Conservation (phyloP, 2,329 filamentous ascomycete genomes). For the Helotiales sp. region DNA sequence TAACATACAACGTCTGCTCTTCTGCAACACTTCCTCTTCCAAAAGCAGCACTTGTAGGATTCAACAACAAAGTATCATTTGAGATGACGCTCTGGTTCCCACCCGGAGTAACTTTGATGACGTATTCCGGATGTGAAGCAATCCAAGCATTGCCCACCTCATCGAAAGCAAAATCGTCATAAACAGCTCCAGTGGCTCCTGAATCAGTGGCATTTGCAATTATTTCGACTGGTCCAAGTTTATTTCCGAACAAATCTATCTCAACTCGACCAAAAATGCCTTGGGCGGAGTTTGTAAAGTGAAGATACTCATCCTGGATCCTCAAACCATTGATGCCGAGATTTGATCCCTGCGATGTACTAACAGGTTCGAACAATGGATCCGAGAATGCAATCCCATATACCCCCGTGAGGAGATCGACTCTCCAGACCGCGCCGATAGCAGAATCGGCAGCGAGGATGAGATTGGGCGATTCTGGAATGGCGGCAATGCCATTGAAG, state of each 20-base stretch:
- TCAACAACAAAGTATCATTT: conserved; percentile 15
- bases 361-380: conserved; percentile 1
- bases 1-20: conserved; percentile 18
- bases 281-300: conserved; percentile 29
- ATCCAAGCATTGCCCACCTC: conserved; percentile 11
- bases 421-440: conserved; percentile 28
- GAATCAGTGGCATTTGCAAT: conserved; percentile 5
- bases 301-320: conserved; percentile 21
- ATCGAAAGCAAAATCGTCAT: conserved; percentile 23
- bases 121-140: conserved; percentile 18
- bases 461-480: conserved; percentile 14
- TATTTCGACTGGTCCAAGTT: conserved; percentile 9
- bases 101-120: conserved; percentile 9
- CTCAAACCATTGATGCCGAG: conserved; percentile 32
- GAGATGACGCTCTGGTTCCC: conserved; percentile 8
- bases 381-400: conserved; percentile 17
- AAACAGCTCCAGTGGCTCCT: neutral
- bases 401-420: conserved; percentile 28
- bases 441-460: conserved; percentile 32
- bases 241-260: conserved; percentile 10
- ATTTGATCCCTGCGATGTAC: neutral
- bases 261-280: conserved; percentile 15
- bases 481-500: conserved; percentile 26
- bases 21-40: conserved; percentile 12
- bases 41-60: conserved; percentile 18